Evolutionary conservation across 208 protist species (phyloP).

Genomic region (Plasmodiophora brassicae): DNA sequence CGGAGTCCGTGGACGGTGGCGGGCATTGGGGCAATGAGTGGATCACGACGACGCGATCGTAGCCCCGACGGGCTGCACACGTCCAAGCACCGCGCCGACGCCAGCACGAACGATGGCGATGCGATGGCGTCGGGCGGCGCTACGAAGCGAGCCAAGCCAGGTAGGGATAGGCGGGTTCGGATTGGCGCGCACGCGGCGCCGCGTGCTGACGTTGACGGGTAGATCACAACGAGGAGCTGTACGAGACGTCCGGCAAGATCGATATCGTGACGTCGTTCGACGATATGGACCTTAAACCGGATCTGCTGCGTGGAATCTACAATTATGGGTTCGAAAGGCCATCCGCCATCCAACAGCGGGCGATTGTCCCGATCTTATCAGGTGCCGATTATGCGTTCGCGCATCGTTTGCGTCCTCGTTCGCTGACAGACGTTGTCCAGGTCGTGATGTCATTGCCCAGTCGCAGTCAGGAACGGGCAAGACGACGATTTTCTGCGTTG

Average conservation of each 20-base stretch:
- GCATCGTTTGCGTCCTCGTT: neutral
- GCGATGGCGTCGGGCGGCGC: too few relatives aligned
- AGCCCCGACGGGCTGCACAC: too few relatives aligned
- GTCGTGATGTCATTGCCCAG: constrained; percentile 92
- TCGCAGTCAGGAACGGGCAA: constrained; percentile 97
- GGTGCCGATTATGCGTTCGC: neutral
- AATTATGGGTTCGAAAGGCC: constrained; percentile 93
- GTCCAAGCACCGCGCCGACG: too few relatives aligned
- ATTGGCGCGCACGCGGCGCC: too few relatives aligned
- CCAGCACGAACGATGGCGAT: too few relatives aligned
- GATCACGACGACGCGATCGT: too few relatives aligned
- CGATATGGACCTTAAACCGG: constrained; percentile 91
- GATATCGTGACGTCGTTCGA: constrained; percentile 86
- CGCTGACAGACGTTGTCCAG: constrained; percentile 44
- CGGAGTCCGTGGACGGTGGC: too few relatives aligned
- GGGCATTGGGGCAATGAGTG: too few relatives aligned
- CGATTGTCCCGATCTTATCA: constrained; percentile 72
- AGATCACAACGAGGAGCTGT: constrained; percentile 39
- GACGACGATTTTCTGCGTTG: constrained; percentile 90
- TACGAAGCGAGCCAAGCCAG: too few relatives aligned
- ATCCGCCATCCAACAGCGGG: constrained; percentile 94
- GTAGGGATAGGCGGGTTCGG: too few relatives aligned
- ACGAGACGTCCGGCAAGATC: constrained; percentile 67
- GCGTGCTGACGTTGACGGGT: too few relatives aligned
- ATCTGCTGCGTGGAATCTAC: constrained; percentile 94